Evolutionary conservation across 495 filamentous ascomycete species (phyloP), one percentile per base, ranked within the genome.

Genomic region (Acidiella bohemica): DNA sequence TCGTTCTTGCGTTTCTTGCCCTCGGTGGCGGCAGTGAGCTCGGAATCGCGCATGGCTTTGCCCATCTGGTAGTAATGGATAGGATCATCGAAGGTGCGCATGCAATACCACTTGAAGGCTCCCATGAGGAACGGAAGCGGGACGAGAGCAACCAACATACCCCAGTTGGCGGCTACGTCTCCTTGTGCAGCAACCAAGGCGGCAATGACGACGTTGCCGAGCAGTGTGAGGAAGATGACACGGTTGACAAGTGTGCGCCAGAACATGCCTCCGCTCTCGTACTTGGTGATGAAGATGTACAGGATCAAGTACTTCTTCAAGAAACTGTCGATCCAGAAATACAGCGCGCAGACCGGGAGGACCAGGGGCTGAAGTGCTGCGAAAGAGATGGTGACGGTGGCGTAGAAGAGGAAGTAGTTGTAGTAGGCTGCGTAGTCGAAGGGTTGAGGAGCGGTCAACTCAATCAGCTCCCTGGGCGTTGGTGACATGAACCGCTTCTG

Each of bases 361-460:
- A 86, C 81, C 23, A 96, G 71, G 0, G 90, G 90, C 61, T 96
- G 90, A 29, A 95, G 60, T 9, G 80, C 78, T 2, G 80, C 77
- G 56, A 87, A 96, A 53, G 76, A 84, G 24, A 99, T 67, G 2
- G 84, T 78, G 23, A 95, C 80, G 0, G 90, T 96, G 3, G 81
- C 67, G 58, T 95, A 95, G 63, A 83, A 99, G 13, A 96, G 67
- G 60, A 95, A 95, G 60, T 78, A 83, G 57, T 95, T 96, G 67
- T 95, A 96, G 62, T 96, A 95, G 44, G 73, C 84, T 36, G 90
- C 84, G 53, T 94, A 97, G 50, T 95, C 87, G 59, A 99, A 95
- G 9, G 81, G 62, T 2, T 81, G 84, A 32, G 90, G 90, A 28
- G 92, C 92, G 6, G 88, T 92, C 62, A 86, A 76, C 54, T 94